A percentile compares a stretch with the other conserved stretches of the same genome.
These are phyloP conservation scores for Dorcoceras hygrometricum DNA, from an alignment of 257 asterid genomes.

Conservation along the genomic window DNA sequence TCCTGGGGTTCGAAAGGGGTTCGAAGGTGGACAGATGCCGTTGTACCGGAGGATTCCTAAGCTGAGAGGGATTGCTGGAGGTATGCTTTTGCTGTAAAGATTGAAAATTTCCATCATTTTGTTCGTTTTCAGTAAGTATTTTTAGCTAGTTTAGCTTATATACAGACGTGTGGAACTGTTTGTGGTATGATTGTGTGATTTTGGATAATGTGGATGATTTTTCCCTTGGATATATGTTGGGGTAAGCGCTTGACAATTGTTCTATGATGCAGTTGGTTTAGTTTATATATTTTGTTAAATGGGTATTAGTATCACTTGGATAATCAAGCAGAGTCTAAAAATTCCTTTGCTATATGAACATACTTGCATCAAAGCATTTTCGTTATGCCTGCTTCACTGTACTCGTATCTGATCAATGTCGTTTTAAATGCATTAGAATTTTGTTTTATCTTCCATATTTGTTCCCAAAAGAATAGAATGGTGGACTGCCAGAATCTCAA, in stretches of 20 bases:
- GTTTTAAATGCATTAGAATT: not conserved
- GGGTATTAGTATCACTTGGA: not conserved
- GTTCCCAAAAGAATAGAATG: not conserved
- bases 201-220: slow-evolving; percentile 19
- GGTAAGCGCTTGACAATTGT: not conserved
- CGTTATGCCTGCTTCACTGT: too few relatives aligned
- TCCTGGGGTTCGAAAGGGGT: slow-evolving; percentile 75
- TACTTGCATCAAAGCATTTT: not conserved
- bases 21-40: slow-evolving; percentile 95
- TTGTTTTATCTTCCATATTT: too few relatives aligned
- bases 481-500: not conserved
- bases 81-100: slow-evolving; percentile 29
- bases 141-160: not conserved
- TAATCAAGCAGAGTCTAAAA: not conserved
- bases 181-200: not conserved
- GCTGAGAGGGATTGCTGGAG: slow-evolving; percentile 96
- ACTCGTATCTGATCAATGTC: not conserved
- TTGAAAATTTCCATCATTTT: not conserved
- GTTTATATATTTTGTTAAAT: not conserved
- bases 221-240: not conserved
- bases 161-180: not conserved
- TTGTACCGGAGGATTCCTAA: slow-evolving; percentile 78
- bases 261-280: not conserved
- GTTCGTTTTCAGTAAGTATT: not conserved
- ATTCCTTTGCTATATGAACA: not conserved